Conservation (phyloP, 768 basidiomycete genomes). For the Leucosporidium yakuticum region DNA sequence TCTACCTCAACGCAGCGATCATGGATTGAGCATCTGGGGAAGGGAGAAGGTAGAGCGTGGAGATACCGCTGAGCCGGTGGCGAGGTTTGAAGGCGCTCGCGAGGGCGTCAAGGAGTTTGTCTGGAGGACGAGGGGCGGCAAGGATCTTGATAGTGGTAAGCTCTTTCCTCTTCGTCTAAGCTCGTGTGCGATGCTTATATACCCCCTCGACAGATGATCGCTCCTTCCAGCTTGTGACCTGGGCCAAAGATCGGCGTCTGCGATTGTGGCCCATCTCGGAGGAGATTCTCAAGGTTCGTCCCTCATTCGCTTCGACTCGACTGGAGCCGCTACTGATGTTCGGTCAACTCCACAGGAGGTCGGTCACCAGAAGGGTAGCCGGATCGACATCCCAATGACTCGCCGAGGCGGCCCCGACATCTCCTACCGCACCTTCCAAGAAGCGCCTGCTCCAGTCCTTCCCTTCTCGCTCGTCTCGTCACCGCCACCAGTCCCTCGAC, state of each 20-base stretch:
- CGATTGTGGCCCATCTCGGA: slow-evolving; percentile 81
- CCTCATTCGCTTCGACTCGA: not conserved
- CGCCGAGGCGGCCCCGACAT: slow-evolving; percentile 42
- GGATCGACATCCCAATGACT: slow-evolving; percentile 43
- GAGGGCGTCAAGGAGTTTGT: slow-evolving; percentile 98
- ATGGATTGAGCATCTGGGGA: slow-evolving; percentile 73
- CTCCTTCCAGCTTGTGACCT: slow-evolving; percentile 61
- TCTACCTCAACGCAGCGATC: slow-evolving; percentile 80
- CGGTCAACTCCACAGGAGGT: slow-evolving; percentile 31
- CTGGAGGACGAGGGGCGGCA: slow-evolving; percentile 63
- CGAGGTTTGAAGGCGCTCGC: slow-evolving; percentile 68
- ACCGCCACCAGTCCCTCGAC: not conserved
- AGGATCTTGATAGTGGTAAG: slow-evolving; percentile 52
- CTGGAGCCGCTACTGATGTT: not conserved
- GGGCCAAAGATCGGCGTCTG: slow-evolving; percentile 85
- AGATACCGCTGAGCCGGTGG: slow-evolving; percentile 52
- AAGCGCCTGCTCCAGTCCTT: slow-evolving; percentile 15
- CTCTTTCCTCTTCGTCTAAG: not conserved
- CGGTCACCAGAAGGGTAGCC: slow-evolving; percentile 43
- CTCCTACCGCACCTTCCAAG: slow-evolving; percentile 39
- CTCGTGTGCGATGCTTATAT: slow-evolving; percentile 42
- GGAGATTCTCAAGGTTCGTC: slow-evolving; percentile 60
- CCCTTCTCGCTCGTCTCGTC: slow-evolving; percentile 3
- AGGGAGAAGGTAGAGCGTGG: slow-evolving; percentile 15
- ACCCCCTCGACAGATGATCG: slow-evolving; percentile 46